Percentiles rank a stretch among this genome's conserved stretches.
Evolutionary conservation across 805 yeast species (phyloP).

Genomic region (Saturnispora saitoi): DNA sequence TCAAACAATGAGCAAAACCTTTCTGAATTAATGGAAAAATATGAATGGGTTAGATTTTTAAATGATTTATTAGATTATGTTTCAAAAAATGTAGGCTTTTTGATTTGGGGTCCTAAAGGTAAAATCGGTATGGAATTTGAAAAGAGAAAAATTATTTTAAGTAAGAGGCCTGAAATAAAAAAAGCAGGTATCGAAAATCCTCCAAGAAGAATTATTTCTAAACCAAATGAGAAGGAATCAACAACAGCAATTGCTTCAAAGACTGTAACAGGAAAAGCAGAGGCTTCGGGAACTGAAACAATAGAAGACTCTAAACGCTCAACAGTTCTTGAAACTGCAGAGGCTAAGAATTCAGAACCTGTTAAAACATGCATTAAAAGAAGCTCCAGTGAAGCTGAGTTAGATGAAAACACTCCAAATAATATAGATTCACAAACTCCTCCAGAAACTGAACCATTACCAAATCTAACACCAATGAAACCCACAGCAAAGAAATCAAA

Average conservation of each 20-base stretch:
- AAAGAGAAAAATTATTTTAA: slow-evolving; percentile 1
- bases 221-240: not conserved
- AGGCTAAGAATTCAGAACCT: not conserved
- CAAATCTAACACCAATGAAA: not conserved
- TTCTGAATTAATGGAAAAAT: slow-evolving; percentile 54
- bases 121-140: slow-evolving; percentile 23
- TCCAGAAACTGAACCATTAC: not conserved
- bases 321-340: not conserved
- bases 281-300: not conserved
- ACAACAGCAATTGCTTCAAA: not conserved
- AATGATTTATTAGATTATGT: slow-evolving; percentile 73
- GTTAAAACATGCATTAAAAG: not conserved
- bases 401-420: not conserved
- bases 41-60: slow-evolving; percentile 80
- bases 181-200: not conserved
- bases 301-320: not conserved
- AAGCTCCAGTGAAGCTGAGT: slow-evolving; percentile 3
- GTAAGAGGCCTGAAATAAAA: not conserved
- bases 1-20: slow-evolving; percentile 1
- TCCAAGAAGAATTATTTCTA: not conserved
- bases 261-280: not conserved
- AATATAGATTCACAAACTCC: not conserved
- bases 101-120: slow-evolving; percentile 55
- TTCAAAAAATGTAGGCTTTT: slow-evolving; percentile 60
- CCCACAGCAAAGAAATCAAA: slow-evolving; percentile 9